These are phyloP conservation scores for Hanseniaspora osmophila DNA, from an alignment of 805 yeast species.

Conservation along the genomic window DNA sequence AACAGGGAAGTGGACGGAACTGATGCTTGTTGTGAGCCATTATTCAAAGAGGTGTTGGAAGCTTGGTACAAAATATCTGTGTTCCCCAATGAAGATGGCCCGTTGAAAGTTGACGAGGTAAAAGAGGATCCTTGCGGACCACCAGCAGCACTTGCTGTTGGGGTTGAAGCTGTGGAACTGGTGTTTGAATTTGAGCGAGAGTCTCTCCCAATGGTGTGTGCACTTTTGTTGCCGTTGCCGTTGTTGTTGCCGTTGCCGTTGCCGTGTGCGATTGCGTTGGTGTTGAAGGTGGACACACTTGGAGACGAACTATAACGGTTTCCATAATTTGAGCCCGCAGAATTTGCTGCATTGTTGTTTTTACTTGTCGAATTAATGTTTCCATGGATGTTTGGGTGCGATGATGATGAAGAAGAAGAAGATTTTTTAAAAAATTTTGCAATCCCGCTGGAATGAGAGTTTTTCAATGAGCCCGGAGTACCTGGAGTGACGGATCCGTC, in stretches of 20 bases:
- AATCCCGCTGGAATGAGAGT: slow-evolving; percentile 1
- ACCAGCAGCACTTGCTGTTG: too few species aligned
- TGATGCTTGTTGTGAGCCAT: neutral
- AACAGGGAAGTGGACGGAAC: neutral
- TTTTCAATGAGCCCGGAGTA: slow-evolving; percentile 3
- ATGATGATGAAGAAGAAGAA: neutral
- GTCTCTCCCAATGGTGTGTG: too few species aligned
- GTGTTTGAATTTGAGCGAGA: too few species aligned
- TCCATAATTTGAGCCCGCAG: neutral
- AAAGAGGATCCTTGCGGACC: neutral
- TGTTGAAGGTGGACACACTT: slow-evolving; percentile 6
- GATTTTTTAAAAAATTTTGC: slow-evolving; percentile 5
- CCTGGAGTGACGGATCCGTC: neutral
- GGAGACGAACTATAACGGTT: slow-evolving; percentile 1
- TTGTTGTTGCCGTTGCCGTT: neutral
- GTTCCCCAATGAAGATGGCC: slow-evolving; percentile 6
- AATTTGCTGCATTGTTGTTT: neutral
- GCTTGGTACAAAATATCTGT: slow-evolving; percentile 6
- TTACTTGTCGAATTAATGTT: neutral
- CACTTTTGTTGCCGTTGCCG: neutral
- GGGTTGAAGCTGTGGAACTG: too few species aligned
- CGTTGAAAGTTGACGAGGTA: slow-evolving; percentile 5
- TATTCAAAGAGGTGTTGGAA: neutral
- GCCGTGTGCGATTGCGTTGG: slow-evolving; percentile 5
- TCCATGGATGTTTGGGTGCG: neutral